Evolutionary conservation across 441 rosid species (phyloP), one percentile per base, ranked within the genome.

Genomic region (Brassica balearica): DNA sequence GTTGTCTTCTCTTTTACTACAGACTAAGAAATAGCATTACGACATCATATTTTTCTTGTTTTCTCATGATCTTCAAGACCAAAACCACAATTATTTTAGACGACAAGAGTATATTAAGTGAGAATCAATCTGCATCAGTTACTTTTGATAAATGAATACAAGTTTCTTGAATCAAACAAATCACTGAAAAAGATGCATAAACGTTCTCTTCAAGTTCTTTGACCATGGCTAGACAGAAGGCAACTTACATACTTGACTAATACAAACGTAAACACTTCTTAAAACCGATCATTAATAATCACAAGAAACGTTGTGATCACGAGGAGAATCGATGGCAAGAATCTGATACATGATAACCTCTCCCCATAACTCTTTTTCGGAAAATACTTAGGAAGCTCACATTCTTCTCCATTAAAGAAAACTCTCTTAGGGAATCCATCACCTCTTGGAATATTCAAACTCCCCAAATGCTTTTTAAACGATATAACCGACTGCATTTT

Each of bases 401-500:
- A 95, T 83, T 95, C 99, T 81, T 92, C 96, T 6, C 99, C 98
- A 67, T 95, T 90, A 72, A 95, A 95, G 77, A 82, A 79, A 62
- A 95, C 85, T 81, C 78, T 90, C 10, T 86, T 80, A 1, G 99
- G 98, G 71, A 91, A 95, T 0, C 97, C 97, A 68, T 93, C 92
- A 0, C 99, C 98, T 1, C 53, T n/a, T 0, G 11, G 62, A 17
- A 91, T 76, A 53, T 89, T 83, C 15, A 93, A 81, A 1, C 71
- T 68, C 4, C 85, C 85, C 9, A 87, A 80, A 0, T 76, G 20
- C 51, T 95, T 95, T 1, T 77, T 75, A 74, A 95, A 95, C 2
- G 99, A 90, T 9, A 95, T 74, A n/a, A 91, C 92, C 1, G 99
- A 89, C 46, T 95, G 99, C 72, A 91, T 93, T 81, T 95, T 93